Evolutionary conservation across 805 yeast species (phyloP).

Genomic region (Cyberlindnera veronae): DNA sequence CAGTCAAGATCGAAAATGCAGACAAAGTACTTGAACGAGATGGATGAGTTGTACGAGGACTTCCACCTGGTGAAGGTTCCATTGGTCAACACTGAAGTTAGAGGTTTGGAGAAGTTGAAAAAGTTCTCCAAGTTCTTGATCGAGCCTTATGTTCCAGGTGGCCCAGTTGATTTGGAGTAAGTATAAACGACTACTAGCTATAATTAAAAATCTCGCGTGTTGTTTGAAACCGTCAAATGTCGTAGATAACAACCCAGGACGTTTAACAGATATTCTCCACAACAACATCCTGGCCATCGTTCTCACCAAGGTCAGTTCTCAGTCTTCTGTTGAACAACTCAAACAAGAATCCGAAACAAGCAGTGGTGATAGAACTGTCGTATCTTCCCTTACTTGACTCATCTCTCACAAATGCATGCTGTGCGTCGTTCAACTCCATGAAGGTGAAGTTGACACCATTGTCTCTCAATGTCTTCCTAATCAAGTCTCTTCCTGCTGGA

Average conservation of each 20-base stretch:
- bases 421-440: slow-evolving; percentile 74
- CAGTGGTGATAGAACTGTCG: slow-evolving; percentile 70
- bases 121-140: slow-evolving; percentile 79
- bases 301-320: slow-evolving; percentile 63
- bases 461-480: slow-evolving; percentile 56
- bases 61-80: slow-evolving; percentile 97
- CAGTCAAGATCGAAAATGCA: slow-evolving; percentile 94
- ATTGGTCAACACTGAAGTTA: slow-evolving; percentile 87
- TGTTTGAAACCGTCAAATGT: neutral
- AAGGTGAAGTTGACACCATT: slow-evolving; percentile 63
- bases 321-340: slow-evolving; percentile 70
- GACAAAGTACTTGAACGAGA: slow-evolving; percentile 89
- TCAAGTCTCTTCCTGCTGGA: slow-evolving; percentile 69
- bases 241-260: neutral
- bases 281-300: slow-evolving; percentile 45
- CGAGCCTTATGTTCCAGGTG: slow-evolving; percentile 68
- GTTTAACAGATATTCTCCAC: slow-evolving; percentile 63
- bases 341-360: slow-evolving; percentile 62
- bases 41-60: slow-evolving; percentile 94
- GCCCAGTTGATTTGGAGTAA: slow-evolving; percentile 23
- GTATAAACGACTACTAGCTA: neutral
- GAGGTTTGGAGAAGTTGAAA: slow-evolving; percentile 85
- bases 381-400: slow-evolving; percentile 77
- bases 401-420: slow-evolving; percentile 81
- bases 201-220: neutral